Conservation (phyloP, 441 rosid genomes). For the Gossypium lobatum region DNA sequence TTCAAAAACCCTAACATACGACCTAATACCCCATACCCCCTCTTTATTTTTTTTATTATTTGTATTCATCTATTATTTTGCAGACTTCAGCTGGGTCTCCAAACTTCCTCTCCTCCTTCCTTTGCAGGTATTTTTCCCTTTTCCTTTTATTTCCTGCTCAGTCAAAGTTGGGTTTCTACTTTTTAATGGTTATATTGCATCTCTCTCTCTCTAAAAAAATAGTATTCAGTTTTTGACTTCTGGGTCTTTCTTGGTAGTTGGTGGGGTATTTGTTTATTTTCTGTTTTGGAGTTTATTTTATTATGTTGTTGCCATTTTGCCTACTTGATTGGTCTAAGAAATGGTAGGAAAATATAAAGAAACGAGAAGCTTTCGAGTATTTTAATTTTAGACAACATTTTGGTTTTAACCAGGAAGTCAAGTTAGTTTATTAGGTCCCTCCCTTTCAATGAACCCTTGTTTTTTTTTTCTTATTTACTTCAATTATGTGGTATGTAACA, state of each 20-base stretch:
- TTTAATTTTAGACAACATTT: neutral
- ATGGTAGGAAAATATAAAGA: conserved; percentile 10
- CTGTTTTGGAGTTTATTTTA: neutral
- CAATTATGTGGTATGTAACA: neutral
- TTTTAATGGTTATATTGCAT: neutral
- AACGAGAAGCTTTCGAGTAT: neutral
- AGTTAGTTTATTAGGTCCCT: conserved; percentile 7
- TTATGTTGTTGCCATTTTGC: conserved; percentile 4
- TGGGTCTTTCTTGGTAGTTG: conserved; percentile 3
- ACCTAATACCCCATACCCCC: no score
- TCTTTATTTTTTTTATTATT: neutral
- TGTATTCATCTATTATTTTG: conserved; percentile 3
- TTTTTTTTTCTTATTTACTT: neutral
- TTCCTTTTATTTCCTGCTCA: conserved; percentile 10
- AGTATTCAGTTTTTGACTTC: neutral
- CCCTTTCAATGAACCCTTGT: neutral
- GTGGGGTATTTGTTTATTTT: neutral
- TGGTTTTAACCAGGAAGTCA: neutral
- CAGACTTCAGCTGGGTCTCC: conserved; percentile 24
- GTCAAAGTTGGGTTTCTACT: conserved; percentile 30
- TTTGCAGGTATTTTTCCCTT: conserved; percentile 32
- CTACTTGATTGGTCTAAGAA: conserved; percentile 9
- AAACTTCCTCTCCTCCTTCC: neutral
- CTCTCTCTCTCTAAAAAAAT: neutral
- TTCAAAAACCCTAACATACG: conserved; percentile 15